These are phyloP conservation scores for Hemisphaericaspora subhashii DNA, from an alignment of 1,139 yeast species.

Conservation along the genomic window DNA sequence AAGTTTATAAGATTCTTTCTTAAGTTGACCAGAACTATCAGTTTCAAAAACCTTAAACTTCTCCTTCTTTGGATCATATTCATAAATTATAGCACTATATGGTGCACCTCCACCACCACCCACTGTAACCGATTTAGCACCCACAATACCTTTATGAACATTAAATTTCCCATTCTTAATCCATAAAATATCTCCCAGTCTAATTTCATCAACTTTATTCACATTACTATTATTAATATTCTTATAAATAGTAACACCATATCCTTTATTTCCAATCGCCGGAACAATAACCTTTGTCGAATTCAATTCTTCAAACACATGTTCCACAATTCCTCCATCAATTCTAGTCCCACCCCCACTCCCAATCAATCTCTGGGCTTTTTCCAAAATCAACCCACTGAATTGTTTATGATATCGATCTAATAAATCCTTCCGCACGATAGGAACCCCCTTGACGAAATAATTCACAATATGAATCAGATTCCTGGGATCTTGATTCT, in stretches of 20 bases:
- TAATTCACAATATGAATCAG: conserved; percentile 49
- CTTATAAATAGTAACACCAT: conserved; percentile 70
- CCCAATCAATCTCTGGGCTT: conserved; percentile 38
- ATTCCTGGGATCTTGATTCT: conserved; percentile 53
- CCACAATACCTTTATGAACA: conserved; percentile 64
- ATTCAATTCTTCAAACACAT: conserved; percentile 16
- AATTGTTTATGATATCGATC: conserved; percentile 49
- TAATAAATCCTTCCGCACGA: conserved; percentile 46
- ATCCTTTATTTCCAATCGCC: conserved; percentile 66
- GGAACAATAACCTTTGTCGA: conserved; percentile 34
- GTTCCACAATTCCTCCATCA: conserved; percentile 27
- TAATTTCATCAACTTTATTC: conserved; percentile 59
- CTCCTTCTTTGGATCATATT: conserved; percentile 72
- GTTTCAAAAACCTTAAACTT: conserved; percentile 75
- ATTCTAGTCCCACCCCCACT: conserved; percentile 42
- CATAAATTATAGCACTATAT: conserved; percentile 51
- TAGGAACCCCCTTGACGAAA: conserved; percentile 47
- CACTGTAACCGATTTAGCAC: conserved; percentile 44
- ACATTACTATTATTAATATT: conserved; percentile 47
- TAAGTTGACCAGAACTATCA: conserved; percentile 53
- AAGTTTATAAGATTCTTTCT: conserved; percentile 63
- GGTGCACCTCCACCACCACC: conserved; percentile 24
- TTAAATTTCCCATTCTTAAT: conserved; percentile 74
- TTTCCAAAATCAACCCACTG: conserved; percentile 43
- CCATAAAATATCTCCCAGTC: conserved; percentile 82